Base-by-base conservation (phyloP, 306 rosid species). In the Cicer arietinum region DNA sequence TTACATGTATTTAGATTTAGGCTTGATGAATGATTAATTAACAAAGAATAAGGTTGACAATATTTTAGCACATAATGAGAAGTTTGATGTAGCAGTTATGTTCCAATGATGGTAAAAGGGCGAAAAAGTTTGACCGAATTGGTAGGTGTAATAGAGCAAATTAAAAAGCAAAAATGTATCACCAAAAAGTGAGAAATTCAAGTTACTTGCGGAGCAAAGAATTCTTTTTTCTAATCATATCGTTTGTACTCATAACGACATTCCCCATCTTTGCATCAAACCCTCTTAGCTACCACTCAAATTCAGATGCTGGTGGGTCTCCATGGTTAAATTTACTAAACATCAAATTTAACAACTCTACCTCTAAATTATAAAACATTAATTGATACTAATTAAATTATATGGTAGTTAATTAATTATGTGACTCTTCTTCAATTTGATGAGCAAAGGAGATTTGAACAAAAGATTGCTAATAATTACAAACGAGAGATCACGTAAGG, bases 201-300 rank as follows among this genome's bases (percentile, higher is more conserved):
- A 80, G 80, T 88, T 86, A 87, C 90, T 82, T 86, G 85, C 59
- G 65, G 57, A 74, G 80, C 80, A 72, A 86, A 84, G 70, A 82
- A 82, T 81, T 89, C 82, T 76, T 82, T 84, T 80, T 77, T 74
- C 10, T 82, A 82, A 84, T 86, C 83, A 88, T 86, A 3, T 25
- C 78, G 72, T 41, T 70, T 79, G 85, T 74, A 80, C 84, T 75
- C 83, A 77, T 77, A 69, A 79, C 84, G 80, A 82, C 86, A 86
- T 51, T 78, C 57, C 82, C 83, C 86, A 82, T 85, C 78, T 75
- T 44, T 64, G 78, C 57, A 74, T 74, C 64, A 73, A 54, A 10
- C 54, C 51, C 76, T 67, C 77, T 75, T 70, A 69, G 81, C 77
- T 81, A 69, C 46, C 80, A 74, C 70, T 77, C 67, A 62, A 62